Evolutionary conservation across 2,329 filamentous ascomycete species (phyloP).

Genomic region (Hypomyces rosellus): DNA sequence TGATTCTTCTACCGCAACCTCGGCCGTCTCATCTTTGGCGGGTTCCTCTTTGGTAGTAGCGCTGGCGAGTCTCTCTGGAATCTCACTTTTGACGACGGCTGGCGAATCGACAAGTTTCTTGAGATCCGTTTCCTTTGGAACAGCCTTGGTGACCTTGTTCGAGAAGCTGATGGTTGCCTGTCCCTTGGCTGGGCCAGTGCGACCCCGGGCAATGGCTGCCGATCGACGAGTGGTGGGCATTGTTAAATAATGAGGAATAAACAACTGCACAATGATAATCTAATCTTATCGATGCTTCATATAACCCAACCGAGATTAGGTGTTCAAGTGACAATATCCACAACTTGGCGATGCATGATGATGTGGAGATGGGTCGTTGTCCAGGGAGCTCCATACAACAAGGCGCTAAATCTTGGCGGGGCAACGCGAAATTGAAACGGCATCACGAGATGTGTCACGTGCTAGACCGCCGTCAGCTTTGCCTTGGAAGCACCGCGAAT

Average conservation of each 20-base stretch:
- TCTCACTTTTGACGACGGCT: conserved; percentile 29
- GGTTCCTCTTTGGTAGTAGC: conserved; percentile 14
- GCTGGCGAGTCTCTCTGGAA: conserved; percentile 18
- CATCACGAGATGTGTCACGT: conserved; percentile 37
- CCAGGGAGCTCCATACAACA: background rate
- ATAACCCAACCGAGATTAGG: no score
- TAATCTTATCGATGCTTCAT: background rate
- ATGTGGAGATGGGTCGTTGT: conserved; percentile 3
- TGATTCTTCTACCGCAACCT: conserved; percentile 14
- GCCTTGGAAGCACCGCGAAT: no score
- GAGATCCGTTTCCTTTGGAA: conserved; percentile 39
- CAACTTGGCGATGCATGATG: no score
- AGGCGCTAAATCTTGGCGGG: conserved; percentile 38
- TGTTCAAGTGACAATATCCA: no score
- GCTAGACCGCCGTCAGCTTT: no score
- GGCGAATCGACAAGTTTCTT: conserved; percentile 31
- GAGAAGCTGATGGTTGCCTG: conserved; percentile 55
- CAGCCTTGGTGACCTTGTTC: conserved; percentile 49
- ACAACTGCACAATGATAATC: background rate
- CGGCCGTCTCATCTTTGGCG: conserved; percentile 1
- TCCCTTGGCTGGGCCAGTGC: conserved; percentile 33
- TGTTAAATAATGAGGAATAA: conserved; percentile 12
- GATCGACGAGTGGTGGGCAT: conserved; percentile 48
- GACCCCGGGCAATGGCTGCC: conserved; percentile 31
- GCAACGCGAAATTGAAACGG: conserved; percentile 47